Evolutionary conservation across 1,284 basidiomycete species (phyloP).

Genomic region (Papiliotrema laurentii): DNA sequence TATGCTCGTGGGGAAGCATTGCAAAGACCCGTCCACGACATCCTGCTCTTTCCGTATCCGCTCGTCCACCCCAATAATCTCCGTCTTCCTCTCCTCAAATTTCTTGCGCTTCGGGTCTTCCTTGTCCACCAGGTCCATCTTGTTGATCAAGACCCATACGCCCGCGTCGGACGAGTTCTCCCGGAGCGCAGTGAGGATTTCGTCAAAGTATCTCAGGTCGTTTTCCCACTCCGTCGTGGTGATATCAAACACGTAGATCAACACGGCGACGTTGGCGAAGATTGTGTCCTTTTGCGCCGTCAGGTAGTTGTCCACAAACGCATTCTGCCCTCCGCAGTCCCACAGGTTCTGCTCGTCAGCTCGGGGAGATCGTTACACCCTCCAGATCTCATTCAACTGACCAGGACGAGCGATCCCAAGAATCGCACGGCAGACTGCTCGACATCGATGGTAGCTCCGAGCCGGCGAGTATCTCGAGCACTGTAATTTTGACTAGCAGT

Average conservation of each 20-base stretch:
- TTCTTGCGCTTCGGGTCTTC: conserved; percentile 55
- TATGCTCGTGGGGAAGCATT: conserved; percentile 84
- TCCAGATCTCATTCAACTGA: conserved; percentile 10
- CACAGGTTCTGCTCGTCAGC: conserved; percentile 63
- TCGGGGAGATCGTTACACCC: background rate
- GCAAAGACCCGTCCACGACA: conserved; percentile 6
- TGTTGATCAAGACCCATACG: conserved; percentile 90
- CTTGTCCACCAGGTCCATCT: conserved; percentile 74
- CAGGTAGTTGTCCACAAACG: conserved; percentile 96
- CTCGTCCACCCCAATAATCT: conserved; percentile 61
- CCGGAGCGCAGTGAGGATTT: conserved; percentile 73
- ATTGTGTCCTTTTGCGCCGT: conserved; percentile 83
- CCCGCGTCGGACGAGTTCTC: conserved; percentile 62
- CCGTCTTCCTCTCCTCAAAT: conserved; percentile 65
- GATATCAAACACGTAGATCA: conserved; percentile 98
- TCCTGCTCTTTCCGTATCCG: conserved; percentile 39
- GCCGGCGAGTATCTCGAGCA: conserved; percentile 80
- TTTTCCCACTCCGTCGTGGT: conserved; percentile 60
- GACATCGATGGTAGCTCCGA: conserved; percentile 95
- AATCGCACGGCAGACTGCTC: conserved; percentile 97
- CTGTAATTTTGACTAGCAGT: conserved; percentile 79
- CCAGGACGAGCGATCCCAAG: conserved; percentile 58
- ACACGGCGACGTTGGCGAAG: conserved; percentile 90
- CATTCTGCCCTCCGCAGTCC: conserved; percentile 98
- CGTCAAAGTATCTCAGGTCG: conserved; percentile 80